Evolutionary conservation across 495 filamentous ascomycete species (phyloP), one percentile per base, ranked within the genome.

Genomic region (Ascodesmis nigricans): DNA sequence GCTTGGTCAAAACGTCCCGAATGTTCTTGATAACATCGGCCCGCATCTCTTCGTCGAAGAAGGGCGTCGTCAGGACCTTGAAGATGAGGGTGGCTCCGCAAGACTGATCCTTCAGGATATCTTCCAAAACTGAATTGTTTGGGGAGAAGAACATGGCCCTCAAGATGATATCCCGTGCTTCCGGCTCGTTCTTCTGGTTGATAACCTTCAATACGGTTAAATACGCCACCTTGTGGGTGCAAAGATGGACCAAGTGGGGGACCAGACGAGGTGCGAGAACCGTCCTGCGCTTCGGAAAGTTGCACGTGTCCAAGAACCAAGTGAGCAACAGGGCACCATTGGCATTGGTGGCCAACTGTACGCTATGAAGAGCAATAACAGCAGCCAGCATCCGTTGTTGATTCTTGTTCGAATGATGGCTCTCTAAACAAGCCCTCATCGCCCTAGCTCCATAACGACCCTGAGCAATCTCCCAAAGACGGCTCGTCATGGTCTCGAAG

Each of bases 221-320:
- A 45, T 95, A 97, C 0, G 87, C 87, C 40, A 97, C 87, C 62
- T 97, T 97, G 60, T 97, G 87, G 0, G 87, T 95, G 62, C 87
- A 93, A 4, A 97, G 68, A 52, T 92, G 82, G 20, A 92, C 84
- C n/a, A 97, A 61, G 45, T 95, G 81, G 32, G 87, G 84, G 29
- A 97, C 78, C 19, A 97, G 73, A 47, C 81, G 67, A 21, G 87
- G 87, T 19, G 87, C 82, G 17, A 97, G 69, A 14, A 93, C 84
- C 10, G 77, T 87, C 36, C 90, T 77, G 37, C 87, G 75, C 41
- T 73, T 71, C 35, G 83, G 79, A 62, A 95, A 92, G 19, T 74
- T 93, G 65, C 87, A 97, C 2, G 90, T 97, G 53, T 97, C 87
- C 32, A 97, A 63, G 66, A 93, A 91, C 87, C 87, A 97, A 18